A percentile compares a stretch with the other conserved stretches of the same genome.
phyloP scores from a whole-genome alignment of 2,329 filamentous ascomycete genomes.

The Dactylella cylindrospora region DNA sequence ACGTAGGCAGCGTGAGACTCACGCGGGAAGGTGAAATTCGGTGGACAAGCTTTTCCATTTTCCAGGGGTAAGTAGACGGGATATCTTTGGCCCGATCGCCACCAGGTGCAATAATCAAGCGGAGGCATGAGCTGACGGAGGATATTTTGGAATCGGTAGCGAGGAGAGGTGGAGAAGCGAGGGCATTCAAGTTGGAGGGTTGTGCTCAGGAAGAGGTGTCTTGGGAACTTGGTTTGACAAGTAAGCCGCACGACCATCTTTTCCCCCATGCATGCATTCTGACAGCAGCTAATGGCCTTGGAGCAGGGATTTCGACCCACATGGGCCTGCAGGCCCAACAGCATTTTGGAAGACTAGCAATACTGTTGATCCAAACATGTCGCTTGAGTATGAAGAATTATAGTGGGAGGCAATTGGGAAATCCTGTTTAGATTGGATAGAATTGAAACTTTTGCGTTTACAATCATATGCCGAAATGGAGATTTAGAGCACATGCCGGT shows the following conservation, averaged over 20 bases:
- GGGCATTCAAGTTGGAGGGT: conserved; percentile 71
- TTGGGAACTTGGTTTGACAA: conserved; percentile 78
- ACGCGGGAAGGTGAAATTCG: conserved; percentile 71
- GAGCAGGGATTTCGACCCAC: conserved; percentile 63
- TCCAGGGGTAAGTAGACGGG: conserved; percentile 54
- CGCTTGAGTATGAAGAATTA: background rate
- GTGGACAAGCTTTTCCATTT: conserved; percentile 71
- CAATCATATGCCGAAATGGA: no score
- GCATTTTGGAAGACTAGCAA: conserved; percentile 76
- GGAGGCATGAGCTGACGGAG: background rate
- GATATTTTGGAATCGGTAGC: conserved; percentile 55
- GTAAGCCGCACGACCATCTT: conserved; percentile 54
- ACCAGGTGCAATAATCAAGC: background rate
- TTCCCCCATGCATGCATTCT: no score
- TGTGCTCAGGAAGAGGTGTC: conserved; percentile 66
- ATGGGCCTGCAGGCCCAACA: conserved; percentile 72
- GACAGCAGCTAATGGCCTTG: background rate
- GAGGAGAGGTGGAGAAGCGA: conserved; percentile 76
- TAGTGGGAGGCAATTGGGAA: conserved; percentile 47
- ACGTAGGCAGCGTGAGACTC: conserved; percentile 62
- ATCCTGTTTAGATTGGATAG: conserved; percentile 34
- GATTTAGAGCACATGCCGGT: no score
- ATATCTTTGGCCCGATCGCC: background rate
- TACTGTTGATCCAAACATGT: conserved; percentile 39
- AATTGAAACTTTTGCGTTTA: no score